Base-by-base conservation (phyloP, 1,284 basidiomycete genomes). In the Erythrobasidium hasegawianum region DNA sequence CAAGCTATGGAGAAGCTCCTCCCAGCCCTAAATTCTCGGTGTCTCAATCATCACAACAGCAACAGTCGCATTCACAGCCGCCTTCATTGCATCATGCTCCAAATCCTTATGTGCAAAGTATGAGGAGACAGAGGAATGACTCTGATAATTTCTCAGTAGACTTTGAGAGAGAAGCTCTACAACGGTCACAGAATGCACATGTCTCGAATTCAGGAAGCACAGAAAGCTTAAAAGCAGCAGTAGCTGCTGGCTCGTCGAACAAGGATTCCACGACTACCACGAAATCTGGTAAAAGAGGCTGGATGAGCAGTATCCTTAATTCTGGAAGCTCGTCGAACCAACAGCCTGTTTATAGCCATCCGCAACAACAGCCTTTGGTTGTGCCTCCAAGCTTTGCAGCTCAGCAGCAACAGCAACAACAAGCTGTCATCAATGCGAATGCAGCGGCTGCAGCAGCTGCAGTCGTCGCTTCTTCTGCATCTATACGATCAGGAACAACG, bases 401-500 rank as follows among this genome's bases (percentile, higher is more conserved):
- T 33, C 33, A 33, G 33, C 33, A 33, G 11, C 33, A 33, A 11
- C 33, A 33, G 11, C 33, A 33, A 33, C 33, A 33, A 47, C 43
- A n/a, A 47, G 43, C 43, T 24, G 43, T 33, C 33, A 47, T n/a
- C 43, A n/a, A n/a, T 24, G 43, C 43, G 43, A n/a, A 47, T 24
- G 43, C 43, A 24, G 16, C 43, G 4, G 22, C 50, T 20, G 50
- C 50, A 16, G n/a, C 50, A 10, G 50, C 50, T 10, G 18, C 50
- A 26, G 14, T 27, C 20, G 50, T 53, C 20, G 18, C n/a, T 27
- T 39, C 62, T 22, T 59, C 62, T 38, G 38, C 62, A 22, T 55
- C 61, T n/a, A 24, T 33, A 10, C 43, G 56, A 18, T 58, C 64
- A n/a, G 56, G 57, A 18, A 29, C 81, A 8, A 82, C 84, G 22